phyloP scores from a whole-genome alignment of 2,329 filamentous ascomycete species.

The Fusarium nurragi region DNA sequence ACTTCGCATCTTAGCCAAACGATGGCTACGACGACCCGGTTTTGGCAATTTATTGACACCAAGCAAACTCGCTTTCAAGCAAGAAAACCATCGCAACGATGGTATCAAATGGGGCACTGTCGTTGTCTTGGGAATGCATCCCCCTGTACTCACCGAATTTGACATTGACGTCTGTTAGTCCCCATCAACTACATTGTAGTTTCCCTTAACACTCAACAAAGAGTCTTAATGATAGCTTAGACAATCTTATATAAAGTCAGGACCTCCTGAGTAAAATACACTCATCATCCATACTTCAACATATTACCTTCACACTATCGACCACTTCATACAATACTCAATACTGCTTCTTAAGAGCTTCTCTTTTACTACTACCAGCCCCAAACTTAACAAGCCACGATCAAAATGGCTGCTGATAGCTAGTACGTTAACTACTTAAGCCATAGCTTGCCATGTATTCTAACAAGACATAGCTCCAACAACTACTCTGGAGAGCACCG shows the following conservation, averaged over 20 bases:
- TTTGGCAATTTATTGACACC: neutral
- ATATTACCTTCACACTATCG: neutral
- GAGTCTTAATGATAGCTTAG: no score
- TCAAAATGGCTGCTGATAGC: slow-evolving; percentile 3
- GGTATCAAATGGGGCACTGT: neutral
- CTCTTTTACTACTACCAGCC: neutral
- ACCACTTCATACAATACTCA: neutral
- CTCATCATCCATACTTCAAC: neutral
- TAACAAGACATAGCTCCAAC: neutral
- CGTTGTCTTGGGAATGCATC: neutral
- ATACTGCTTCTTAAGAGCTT: neutral
- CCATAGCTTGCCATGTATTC: neutral
- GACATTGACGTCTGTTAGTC: neutral
- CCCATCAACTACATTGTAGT: slow-evolving; percentile 3
- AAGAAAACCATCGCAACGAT: slow-evolving; percentile 17
- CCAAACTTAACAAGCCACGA: neutral
- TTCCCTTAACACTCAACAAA: neutral
- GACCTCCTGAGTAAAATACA: no score
- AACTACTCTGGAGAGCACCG: neutral
- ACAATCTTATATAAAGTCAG: neutral
- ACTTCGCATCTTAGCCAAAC: slow-evolving; percentile 3
- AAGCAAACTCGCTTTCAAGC: slow-evolving; percentile 6
- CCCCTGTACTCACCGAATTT: neutral
- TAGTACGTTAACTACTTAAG: neutral
- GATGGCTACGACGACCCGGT: neutral